Percentiles rank a stretch among this genome's conserved stretches.
Evolutionary conservation across 495 filamentous ascomycete genomes (phyloP).

Genomic region (Penicillium turbatum): DNA sequence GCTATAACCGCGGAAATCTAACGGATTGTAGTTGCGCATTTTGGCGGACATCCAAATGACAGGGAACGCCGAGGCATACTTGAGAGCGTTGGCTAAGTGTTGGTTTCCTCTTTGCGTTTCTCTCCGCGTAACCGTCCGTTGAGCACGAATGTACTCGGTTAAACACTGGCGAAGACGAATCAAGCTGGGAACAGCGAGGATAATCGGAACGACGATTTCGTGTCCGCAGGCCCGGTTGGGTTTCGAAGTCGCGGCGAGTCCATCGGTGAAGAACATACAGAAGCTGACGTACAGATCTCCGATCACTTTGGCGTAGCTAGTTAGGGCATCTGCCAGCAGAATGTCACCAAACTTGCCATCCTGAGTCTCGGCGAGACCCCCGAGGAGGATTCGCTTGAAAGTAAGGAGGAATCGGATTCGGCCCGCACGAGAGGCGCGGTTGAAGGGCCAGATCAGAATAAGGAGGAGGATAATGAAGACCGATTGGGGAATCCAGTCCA

Average conservation of each 20-base stretch:
- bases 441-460: slow-evolving; percentile 68
- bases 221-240: slow-evolving; percentile 81
- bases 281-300: slow-evolving; percentile 82
- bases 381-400: slow-evolving; percentile 67
- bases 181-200: slow-evolving; percentile 74
- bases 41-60: slow-evolving; percentile 75
- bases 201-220: slow-evolving; percentile 66
- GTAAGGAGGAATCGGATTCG: slow-evolving; percentile 69
- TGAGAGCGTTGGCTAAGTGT: slow-evolving; percentile 87
- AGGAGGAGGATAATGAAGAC: slow-evolving; percentile 67
- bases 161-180: slow-evolving; percentile 91
- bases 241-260: slow-evolving; percentile 66
- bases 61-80: slow-evolving; percentile 89
- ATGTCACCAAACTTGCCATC: slow-evolving; percentile 93
- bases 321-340: slow-evolving; percentile 89
- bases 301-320: slow-evolving; percentile 87
- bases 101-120: slow-evolving; percentile 65
- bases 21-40: slow-evolving; percentile 61
- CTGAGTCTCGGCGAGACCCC: slow-evolving; percentile 72
- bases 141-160: slow-evolving; percentile 77
- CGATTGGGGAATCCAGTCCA: slow-evolving; percentile 76
- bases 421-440: slow-evolving; percentile 64
- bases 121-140: slow-evolving; percentile 39
- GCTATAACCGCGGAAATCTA: slow-evolving; percentile 48
- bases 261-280: slow-evolving; percentile 79